A percentile compares a stretch with the other conserved stretches of the same genome.
These are phyloP conservation scores for Taphrina betulina DNA, from an alignment of 1,139 yeast species.

Conservation along the genomic window DNA sequence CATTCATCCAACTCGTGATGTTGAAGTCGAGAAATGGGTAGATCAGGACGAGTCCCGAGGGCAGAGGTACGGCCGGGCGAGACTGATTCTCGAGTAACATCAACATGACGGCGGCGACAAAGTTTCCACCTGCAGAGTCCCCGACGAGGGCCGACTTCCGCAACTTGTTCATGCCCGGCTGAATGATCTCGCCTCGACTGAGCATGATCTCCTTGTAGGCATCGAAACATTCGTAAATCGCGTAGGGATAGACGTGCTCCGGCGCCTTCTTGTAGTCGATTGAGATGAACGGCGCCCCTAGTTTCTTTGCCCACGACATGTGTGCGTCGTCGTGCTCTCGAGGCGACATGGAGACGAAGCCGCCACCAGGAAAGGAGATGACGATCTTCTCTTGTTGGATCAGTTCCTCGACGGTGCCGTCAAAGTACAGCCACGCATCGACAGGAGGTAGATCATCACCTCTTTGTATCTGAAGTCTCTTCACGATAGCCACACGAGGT, in stretches of 20 bases:
- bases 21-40: slow-evolving; percentile 41
- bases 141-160: slow-evolving; percentile 39
- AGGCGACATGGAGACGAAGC: slow-evolving; percentile 40
- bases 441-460: slow-evolving; percentile 34
- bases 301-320: slow-evolving; percentile 39
- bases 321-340: slow-evolving; percentile 39
- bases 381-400: slow-evolving; percentile 37
- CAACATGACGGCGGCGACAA: slow-evolving; percentile 39
- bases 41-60: slow-evolving; percentile 39
- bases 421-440: slow-evolving; percentile 38
- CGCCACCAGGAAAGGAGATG: slow-evolving; percentile 40
- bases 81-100: slow-evolving; percentile 35
- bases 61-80: slow-evolving; percentile 34
- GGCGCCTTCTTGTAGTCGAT: slow-evolving; percentile 47
- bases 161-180: slow-evolving; percentile 37
- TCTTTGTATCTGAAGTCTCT: slow-evolving; percentile 34
- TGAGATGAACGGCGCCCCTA: slow-evolving; percentile 39
- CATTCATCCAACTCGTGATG: slow-evolving; percentile 40
- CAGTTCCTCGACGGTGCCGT: slow-evolving; percentile 38
- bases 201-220: slow-evolving; percentile 41
- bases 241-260: slow-evolving; percentile 54
- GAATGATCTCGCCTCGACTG: slow-evolving; percentile 39
- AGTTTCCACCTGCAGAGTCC: slow-evolving; percentile 42
- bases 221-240: slow-evolving; percentile 52
- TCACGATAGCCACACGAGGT: slow-evolving; percentile 36